A percentile compares a stretch with the other conserved stretches of the same genome.
These are phyloP conservation scores for Echeveria elegans DNA, from an alignment of 164 flowering plant genomes.

Conservation along the genomic window DNA sequence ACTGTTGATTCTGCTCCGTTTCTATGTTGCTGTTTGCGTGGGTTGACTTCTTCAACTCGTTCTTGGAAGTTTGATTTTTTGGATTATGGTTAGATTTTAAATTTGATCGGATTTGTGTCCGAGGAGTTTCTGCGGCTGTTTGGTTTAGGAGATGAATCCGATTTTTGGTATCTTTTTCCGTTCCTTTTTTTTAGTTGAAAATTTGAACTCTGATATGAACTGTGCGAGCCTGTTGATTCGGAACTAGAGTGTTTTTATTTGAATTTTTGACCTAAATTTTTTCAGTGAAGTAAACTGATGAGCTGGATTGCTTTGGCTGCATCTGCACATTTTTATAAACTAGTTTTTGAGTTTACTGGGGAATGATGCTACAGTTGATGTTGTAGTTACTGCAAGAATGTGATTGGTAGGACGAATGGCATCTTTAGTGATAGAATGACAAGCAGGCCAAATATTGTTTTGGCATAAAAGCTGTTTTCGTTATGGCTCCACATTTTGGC, in stretches of 20 bases:
- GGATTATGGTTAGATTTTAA: not conserved
- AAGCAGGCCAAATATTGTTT: not conserved
- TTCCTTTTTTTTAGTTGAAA: too few species aligned
- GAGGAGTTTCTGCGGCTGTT: not conserved
- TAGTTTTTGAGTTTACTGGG: not conserved
- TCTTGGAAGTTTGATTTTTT: not conserved
- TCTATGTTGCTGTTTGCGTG: not conserved
- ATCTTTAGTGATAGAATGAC: not conserved
- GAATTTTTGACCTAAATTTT: not conserved
- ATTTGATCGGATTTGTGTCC: not conserved
- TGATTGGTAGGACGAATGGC: not conserved
- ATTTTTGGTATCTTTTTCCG: not conserved
- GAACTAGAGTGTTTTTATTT: too few species aligned
- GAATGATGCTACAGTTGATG: not conserved
- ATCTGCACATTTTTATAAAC: not conserved
- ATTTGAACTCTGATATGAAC: not conserved
- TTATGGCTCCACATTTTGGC: slow-evolving; percentile 2
- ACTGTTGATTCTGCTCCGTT: not conserved
- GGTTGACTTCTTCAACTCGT: not conserved
- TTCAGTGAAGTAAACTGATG: not conserved
- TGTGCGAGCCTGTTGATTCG: too few species aligned
- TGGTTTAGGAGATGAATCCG: not conserved
- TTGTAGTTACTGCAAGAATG: not conserved
- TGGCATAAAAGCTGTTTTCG: not conserved
- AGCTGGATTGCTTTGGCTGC: not conserved